Conservation (phyloP, 2,329 filamentous ascomycete species). For the Aspergillus niger region DNA sequence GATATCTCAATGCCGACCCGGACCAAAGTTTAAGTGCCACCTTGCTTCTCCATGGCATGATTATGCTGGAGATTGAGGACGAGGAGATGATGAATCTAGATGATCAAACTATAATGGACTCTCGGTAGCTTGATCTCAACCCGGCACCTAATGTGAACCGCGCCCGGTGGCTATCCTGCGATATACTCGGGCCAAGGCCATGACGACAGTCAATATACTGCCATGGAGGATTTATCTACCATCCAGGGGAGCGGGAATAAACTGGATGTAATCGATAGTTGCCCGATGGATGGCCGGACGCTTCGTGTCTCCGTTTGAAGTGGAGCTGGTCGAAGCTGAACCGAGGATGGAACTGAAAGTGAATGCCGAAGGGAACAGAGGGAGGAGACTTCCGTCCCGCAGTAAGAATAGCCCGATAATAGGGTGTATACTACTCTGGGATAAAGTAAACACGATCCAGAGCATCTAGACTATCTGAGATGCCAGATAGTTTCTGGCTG, state of each 20-base stretch:
- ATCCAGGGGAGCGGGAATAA: too few relatives aligned
- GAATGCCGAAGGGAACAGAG: slow-evolving; percentile 1
- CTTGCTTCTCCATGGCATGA: slow-evolving; percentile 1
- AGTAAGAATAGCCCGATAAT: not conserved
- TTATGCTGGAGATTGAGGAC: not conserved
- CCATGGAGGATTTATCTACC: not conserved
- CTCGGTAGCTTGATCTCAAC: not conserved
- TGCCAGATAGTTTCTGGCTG: not conserved
- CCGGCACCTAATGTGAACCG: not conserved
- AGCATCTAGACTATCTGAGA: not conserved
- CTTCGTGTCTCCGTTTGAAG: not conserved
- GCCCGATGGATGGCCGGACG: not conserved
- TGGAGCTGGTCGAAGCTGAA: slow-evolving; percentile 1
- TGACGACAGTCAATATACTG: not conserved
- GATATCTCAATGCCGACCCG: slow-evolving; percentile 7
- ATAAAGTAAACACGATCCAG: not conserved
- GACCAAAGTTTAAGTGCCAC: slow-evolving; percentile 5
- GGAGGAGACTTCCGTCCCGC: not conserved
- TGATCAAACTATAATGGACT: not conserved
- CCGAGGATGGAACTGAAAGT: slow-evolving; percentile 4
- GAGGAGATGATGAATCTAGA: not conserved
- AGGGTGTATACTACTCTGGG: not conserved
- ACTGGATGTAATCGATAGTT: not conserved
- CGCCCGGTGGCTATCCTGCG: not conserved
- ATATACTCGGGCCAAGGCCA: not conserved